These are phyloP conservation scores for Orbilia oligospora DNA, from an alignment of 2,329 filamentous ascomycete genomes.

Conservation along the genomic window DNA sequence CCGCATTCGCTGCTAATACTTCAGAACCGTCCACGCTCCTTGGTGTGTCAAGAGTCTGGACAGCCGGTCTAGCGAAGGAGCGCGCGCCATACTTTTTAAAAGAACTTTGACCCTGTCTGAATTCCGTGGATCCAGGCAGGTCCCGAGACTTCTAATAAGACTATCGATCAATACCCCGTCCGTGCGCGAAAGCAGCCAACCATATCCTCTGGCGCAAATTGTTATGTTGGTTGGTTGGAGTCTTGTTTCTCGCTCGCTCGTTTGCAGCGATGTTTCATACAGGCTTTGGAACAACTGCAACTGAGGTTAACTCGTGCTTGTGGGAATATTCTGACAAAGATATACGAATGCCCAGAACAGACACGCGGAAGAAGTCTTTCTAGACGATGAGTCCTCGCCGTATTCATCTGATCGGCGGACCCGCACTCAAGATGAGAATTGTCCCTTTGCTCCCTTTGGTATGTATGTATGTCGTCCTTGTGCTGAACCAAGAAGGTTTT, in stretches of 20 bases:
- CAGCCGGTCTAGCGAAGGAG: conserved; percentile 10
- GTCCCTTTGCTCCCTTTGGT: conserved; percentile 49
- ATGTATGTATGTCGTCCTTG: conserved; percentile 38
- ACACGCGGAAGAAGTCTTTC: neutral
- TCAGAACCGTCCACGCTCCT: neutral
- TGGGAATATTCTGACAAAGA: conserved; percentile 4
- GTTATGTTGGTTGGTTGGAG: conserved; percentile 56
- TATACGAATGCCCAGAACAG: conserved; percentile 4
- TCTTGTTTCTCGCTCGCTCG: conserved; percentile 40
- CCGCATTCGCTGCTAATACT: conserved; percentile 18
- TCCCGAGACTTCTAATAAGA: conserved; percentile 28
- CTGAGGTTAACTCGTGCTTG: neutral
- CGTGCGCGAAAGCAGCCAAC: conserved; percentile 41
- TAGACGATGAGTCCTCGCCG: conserved; percentile 12
- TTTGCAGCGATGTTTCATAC: conserved; percentile 36
- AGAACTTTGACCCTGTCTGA: conserved; percentile 38
- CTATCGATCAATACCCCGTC: conserved; percentile 49
- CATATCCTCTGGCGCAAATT: conserved; percentile 10
- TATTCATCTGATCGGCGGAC: conserved; percentile 54
- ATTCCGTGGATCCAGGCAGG: conserved; percentile 44
- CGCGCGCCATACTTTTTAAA: conserved; percentile 35
- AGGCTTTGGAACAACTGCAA: neutral
- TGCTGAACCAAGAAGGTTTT: conserved; percentile 19
- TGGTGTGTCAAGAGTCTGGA: conserved; percentile 18
- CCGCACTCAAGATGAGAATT: conserved; percentile 32